Percentiles rank a stretch among this genome's conserved stretches.
Evolutionary conservation across 352 stramenopile genomes (phyloP).

Genomic region (Pythium coloratum): DNA sequence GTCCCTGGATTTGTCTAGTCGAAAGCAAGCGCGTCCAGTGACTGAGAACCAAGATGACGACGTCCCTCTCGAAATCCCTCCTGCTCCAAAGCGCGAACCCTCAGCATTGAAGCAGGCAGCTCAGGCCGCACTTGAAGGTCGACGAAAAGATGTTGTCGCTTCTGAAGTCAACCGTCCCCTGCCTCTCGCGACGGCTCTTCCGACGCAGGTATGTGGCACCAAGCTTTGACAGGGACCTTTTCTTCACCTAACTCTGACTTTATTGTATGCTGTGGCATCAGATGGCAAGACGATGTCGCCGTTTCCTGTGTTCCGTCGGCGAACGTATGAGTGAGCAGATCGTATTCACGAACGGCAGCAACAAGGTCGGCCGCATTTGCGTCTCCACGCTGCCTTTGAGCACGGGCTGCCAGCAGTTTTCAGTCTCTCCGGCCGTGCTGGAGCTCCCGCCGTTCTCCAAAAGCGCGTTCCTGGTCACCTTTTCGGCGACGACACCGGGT

Average conservation of each 20-base stretch:
- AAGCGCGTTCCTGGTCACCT: conserved; percentile 68
- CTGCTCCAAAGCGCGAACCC: neutral
- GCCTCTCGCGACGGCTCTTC: conserved; percentile 19
- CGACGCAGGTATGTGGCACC: conserved; percentile 10
- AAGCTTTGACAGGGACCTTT: too few relatives aligned
- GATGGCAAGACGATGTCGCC: conserved; percentile 60
- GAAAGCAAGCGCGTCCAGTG: neutral
- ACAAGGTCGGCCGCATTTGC: conserved; percentile 62
- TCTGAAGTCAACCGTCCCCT: neutral
- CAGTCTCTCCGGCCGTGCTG: conserved; percentile 69
- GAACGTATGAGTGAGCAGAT: conserved; percentile 76
- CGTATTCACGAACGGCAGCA: conserved; percentile 70
- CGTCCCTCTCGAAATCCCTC: neutral
- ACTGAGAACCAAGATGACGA: neutral
- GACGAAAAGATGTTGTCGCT: neutral
- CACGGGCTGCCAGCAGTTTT: conserved; percentile 83
- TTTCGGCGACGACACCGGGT: conserved; percentile 53
- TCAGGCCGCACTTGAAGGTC: neutral
- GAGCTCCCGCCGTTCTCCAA: conserved; percentile 63
- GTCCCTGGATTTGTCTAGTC: conserved; percentile 1
- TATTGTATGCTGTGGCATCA: conserved; percentile 19
- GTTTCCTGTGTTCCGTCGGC: conserved; percentile 68
- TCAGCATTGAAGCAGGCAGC: neutral
- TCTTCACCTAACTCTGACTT: neutral
- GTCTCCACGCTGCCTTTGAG: conserved; percentile 81